Conservation (phyloP, 148 eudicot genomes). For the Dysphania ambrosioides region DNA sequence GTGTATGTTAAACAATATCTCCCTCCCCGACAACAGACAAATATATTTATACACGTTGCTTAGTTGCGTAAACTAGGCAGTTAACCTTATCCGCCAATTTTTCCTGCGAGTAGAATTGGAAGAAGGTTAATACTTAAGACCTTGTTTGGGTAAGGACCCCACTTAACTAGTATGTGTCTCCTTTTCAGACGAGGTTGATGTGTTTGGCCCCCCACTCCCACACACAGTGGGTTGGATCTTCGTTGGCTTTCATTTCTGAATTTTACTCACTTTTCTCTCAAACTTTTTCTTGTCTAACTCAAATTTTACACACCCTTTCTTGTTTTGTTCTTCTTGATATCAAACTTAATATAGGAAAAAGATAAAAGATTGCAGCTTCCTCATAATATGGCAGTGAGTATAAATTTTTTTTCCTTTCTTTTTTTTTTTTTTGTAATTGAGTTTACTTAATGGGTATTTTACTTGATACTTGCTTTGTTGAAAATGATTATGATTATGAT, state of each 20-base stretch:
- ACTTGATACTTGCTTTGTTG: too few species aligned
- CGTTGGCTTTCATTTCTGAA: not conserved
- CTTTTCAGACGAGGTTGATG: constrained; percentile 4
- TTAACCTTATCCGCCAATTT: constrained; percentile 15
- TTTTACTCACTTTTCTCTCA: not conserved
- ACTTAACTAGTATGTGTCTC: constrained; percentile 18
- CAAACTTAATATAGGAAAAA: not conserved
- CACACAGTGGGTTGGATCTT: constrained; percentile 18
- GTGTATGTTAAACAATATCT: too few species aligned
- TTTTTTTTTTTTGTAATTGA: not conserved
- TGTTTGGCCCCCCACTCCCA: constrained; percentile 20
- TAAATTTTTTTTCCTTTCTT: constrained; percentile 4
- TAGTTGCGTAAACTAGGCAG: constrained; percentile 7
- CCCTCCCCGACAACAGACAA: not conserved
- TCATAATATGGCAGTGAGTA: constrained; percentile 32
- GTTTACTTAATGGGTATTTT: too few species aligned
- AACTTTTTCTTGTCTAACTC: too few species aligned
- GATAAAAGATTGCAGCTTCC: constrained; percentile 1
- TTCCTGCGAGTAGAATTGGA: not conserved
- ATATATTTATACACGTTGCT: not conserved
- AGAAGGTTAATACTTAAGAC: constrained; percentile 4
- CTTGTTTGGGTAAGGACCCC: constrained; percentile 16
- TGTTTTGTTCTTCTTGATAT: not conserved
- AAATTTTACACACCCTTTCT: not conserved
- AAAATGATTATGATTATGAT: too few species aligned